Conservation (phyloP, 2,329 filamentous ascomycete species). For the Xenoacremonium recifei region DNA sequence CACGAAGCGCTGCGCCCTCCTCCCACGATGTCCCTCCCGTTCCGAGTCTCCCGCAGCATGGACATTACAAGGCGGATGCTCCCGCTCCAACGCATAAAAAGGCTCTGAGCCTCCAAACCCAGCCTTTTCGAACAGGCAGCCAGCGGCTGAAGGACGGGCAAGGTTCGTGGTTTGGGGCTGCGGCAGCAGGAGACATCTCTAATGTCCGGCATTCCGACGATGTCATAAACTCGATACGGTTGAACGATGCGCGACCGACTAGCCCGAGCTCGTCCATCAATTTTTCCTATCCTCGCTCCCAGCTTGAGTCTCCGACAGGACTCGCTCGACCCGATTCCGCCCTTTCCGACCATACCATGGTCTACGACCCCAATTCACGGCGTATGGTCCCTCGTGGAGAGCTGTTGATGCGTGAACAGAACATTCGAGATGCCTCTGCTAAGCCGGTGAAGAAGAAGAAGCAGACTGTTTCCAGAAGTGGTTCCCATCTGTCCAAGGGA, state of each 20-base stretch:
- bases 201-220: slow-evolving; percentile 47
- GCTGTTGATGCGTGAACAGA: slow-evolving; percentile 42
- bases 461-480: slow-evolving; percentile 37
- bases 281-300: slow-evolving; percentile 56
- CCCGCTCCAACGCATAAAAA: slow-evolving; percentile 35
- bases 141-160: slow-evolving; percentile 45
- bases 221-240: slow-evolving; percentile 31
- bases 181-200: slow-evolving; percentile 40
- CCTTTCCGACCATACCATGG: slow-evolving; percentile 43
- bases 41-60: slow-evolving; percentile 64
- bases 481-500: slow-evolving; percentile 49
- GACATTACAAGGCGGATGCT: slow-evolving; percentile 23
- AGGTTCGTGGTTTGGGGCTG: slow-evolving; percentile 49
- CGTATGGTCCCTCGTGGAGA: slow-evolving; percentile 55
- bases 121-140: slow-evolving; percentile 53
- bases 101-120: slow-evolving; percentile 43
- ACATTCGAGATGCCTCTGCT: slow-evolving; percentile 37
- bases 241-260: slow-evolving; percentile 36
- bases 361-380: slow-evolving; percentile 65
- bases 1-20: slow-evolving; percentile 41
- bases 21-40: slow-evolving; percentile 65
- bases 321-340: slow-evolving; percentile 13
- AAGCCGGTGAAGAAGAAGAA: slow-evolving; percentile 41
- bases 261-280: slow-evolving; percentile 55
- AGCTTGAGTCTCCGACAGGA: slow-evolving; percentile 35